phyloP scores from a whole-genome alignment of 805 yeast species.

The Metschnikowia kofuensis region DNA sequence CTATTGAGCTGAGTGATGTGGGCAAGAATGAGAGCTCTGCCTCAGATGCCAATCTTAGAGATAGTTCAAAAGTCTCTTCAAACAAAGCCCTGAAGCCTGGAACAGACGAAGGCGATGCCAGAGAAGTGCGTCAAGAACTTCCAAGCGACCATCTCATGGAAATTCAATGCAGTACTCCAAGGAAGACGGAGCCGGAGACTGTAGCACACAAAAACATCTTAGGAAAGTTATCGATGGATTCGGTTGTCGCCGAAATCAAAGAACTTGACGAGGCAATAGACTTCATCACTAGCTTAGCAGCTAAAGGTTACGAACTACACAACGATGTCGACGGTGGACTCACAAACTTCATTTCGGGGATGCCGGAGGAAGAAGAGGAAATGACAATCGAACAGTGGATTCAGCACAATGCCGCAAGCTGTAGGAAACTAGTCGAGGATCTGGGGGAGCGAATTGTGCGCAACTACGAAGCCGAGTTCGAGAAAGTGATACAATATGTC shows the following conservation, averaged over 20 bases:
- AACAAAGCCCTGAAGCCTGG: too few species aligned
- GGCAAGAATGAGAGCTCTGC: too few species aligned
- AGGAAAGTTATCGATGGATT: constrained; percentile 1
- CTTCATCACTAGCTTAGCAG: constrained; percentile 31
- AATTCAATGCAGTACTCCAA: constrained; percentile 16
- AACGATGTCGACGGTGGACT: constrained; percentile 67
- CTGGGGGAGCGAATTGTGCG: constrained; percentile 47
- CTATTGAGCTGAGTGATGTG: too few species aligned
- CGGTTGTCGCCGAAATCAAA: constrained; percentile 9
- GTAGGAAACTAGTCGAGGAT: constrained; percentile 45
- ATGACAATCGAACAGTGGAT: constrained; percentile 77
- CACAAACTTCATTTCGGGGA: constrained; percentile 59
- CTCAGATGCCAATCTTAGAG: too few species aligned
- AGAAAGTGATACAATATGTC: constrained; percentile 46
- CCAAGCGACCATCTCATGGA: too few species aligned
- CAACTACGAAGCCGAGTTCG: constrained; percentile 47
- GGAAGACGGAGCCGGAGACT: background rate
- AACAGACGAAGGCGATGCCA: too few species aligned
- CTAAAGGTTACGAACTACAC: constrained; percentile 41
- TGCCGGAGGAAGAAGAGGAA: constrained; percentile 66
- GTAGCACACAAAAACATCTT: background rate
- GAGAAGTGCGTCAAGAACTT: too few species aligned
- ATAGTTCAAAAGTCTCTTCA: too few species aligned
- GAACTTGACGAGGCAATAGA: constrained; percentile 34
- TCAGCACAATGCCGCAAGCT: constrained; percentile 50